Evolutionary conservation across 257 asterid species (phyloP).

Genomic region (Plantago major): DNA sequence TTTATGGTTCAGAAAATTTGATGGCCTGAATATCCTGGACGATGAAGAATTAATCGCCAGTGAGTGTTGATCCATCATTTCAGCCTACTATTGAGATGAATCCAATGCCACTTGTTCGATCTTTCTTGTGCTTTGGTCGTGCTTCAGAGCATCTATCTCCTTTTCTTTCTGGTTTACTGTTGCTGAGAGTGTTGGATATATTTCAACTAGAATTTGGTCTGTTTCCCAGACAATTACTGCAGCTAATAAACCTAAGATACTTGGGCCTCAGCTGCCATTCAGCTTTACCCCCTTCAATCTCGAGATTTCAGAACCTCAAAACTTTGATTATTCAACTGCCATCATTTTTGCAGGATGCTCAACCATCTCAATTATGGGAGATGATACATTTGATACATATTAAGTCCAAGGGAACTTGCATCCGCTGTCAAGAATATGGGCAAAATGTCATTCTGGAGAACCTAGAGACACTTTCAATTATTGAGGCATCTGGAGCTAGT

Average conservation of each 20-base stretch:
- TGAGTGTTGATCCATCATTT: not conserved
- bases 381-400: slow-evolving; percentile 5
- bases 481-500: not conserved
- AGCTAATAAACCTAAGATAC: slow-evolving; percentile 8
- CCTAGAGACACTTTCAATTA: not conserved
- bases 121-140: not conserved
- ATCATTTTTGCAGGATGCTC: not conserved
- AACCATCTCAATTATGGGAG: not conserved
- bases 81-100: not conserved
- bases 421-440: not conserved
- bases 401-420: no score
- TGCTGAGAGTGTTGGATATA: slow-evolving; percentile 4
- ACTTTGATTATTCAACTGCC: not conserved
- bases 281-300: not conserved
- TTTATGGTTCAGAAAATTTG: not conserved
- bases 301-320: not conserved
- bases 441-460: not conserved
- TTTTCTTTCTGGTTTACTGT: not conserved
- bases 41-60: no score
- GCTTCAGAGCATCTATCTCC: not conserved
- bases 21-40: no score
- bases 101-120: not conserved
- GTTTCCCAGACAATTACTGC: not conserved
- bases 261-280: not conserved
- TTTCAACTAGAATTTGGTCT: not conserved